A percentile compares a stretch with the other conserved stretches of the same genome.
phyloP scores from a whole-genome alignment of 176 grass and related monocot species.

The Phoenix dactylifera region DNA sequence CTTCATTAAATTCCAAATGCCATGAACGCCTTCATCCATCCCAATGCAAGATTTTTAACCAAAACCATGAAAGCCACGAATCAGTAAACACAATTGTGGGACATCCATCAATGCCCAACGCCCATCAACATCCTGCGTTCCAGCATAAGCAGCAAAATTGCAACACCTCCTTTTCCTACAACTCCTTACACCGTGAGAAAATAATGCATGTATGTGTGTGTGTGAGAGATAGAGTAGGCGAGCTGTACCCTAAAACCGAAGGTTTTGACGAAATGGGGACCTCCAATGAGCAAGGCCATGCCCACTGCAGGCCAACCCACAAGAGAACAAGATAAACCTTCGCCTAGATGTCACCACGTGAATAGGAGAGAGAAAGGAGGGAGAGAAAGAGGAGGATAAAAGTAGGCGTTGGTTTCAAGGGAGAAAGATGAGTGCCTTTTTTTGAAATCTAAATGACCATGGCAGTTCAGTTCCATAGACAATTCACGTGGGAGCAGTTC shows the following conservation, averaged over 20 bases:
- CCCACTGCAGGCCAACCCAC: not conserved
- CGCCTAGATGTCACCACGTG: constrained; percentile 4
- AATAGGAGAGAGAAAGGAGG: constrained; percentile 5
- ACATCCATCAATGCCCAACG: too few species aligned
- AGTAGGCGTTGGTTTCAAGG: not conserved
- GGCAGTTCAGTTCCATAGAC: not conserved
- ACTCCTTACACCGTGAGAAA: too few species aligned
- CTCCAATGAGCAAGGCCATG: not conserved
- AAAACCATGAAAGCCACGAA: not conserved
- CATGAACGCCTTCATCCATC: not conserved
- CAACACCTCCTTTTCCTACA: too few species aligned
- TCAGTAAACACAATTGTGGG: not conserved
- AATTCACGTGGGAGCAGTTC: constrained; percentile 14
- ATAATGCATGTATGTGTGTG: too few species aligned
- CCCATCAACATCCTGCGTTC: too few species aligned
- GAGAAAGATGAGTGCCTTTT: constrained; percentile 12
- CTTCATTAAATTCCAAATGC: constrained; percentile 14
- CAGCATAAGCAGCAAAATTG: too few species aligned
- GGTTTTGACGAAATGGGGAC: constrained; percentile 4
- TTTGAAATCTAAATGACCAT: not conserved
- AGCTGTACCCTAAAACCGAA: not conserved
- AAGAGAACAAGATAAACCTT: constrained; percentile 6
- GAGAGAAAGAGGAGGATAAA: not conserved
- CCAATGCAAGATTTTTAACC: not conserved
- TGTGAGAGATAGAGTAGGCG: too few species aligned